These are phyloP conservation scores for Parathielavia hyrcaniae DNA, from an alignment of 495 filamentous ascomycete species.

Conservation along the genomic window DNA sequence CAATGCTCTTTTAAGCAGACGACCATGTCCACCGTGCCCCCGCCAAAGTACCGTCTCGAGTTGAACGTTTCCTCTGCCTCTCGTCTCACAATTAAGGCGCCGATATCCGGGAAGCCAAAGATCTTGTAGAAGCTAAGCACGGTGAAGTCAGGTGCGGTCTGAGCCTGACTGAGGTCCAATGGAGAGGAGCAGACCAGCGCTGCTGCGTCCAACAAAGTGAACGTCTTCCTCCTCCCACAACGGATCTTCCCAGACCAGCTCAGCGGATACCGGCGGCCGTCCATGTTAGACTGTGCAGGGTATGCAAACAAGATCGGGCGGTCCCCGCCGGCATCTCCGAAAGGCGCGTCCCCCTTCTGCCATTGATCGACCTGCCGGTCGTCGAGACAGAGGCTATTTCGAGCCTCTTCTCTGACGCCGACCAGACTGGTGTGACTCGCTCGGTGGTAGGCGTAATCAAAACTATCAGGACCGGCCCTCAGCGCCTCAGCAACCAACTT, in stretches of 20 bases:
- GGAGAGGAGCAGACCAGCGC: slow-evolving; percentile 71
- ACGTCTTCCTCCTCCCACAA: slow-evolving; percentile 35
- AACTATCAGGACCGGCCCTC: slow-evolving; percentile 56
- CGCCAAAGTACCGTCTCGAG: slow-evolving; percentile 76
- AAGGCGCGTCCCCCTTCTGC: slow-evolving; percentile 39
- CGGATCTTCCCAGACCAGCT: slow-evolving; percentile 60
- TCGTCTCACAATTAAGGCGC: slow-evolving; percentile 77
- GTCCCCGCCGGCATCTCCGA: slow-evolving; percentile 10
- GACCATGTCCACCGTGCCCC: slow-evolving; percentile 88
- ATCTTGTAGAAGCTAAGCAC: slow-evolving; percentile 94
- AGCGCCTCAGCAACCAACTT: slow-evolving; percentile 78
- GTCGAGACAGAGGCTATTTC: slow-evolving; percentile 58
- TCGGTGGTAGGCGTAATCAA: slow-evolving; percentile 76
- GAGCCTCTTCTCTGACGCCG: slow-evolving; percentile 69
- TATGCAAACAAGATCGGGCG: slow-evolving; percentile 63
- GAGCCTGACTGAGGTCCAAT: slow-evolving; percentile 59
- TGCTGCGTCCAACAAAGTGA: slow-evolving; percentile 86
- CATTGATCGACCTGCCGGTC: slow-evolving; percentile 65
- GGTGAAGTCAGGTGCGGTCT: slow-evolving; percentile 72
- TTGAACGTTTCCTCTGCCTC: slow-evolving; percentile 56
- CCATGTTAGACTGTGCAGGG: slow-evolving; percentile 90
- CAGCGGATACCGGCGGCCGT: slow-evolving; percentile 69
- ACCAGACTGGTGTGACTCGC: slow-evolving; percentile 86
- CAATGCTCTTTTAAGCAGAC: slow-evolving; percentile 56
- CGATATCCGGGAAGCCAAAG: slow-evolving; percentile 90